Evolutionary conservation across 2,329 filamentous ascomycete species (phyloP), one percentile per base, ranked within the genome.

Genomic region (Zymoseptoria ardabiliae): DNA sequence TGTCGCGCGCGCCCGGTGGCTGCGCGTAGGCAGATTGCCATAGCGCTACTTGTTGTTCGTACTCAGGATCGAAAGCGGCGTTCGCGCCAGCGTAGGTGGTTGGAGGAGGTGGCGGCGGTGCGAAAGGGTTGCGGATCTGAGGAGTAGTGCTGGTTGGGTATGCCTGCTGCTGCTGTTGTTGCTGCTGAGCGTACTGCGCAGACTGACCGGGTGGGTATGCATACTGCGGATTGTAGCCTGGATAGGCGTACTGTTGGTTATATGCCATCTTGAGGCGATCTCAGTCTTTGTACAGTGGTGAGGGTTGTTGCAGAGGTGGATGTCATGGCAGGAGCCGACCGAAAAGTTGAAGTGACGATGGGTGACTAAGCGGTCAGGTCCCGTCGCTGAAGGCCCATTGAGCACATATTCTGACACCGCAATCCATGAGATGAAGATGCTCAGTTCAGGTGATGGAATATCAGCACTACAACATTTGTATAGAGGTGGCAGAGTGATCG

Each of bases 11-110:
- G 52, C 62, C 61, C 54, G 64, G 61, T 54, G 59, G 60, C n/a
- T 62, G 63, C 53, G 63, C 65, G 58, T 65, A 66, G 20, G 63
- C 62, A 11, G 88, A 93, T 75, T 96, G 92, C 91, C 93, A 97
- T 74, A 96, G 90, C 53, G 92, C 91, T 63, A 97, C 92, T 74
- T 96, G 91, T 48, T 91, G 91, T 59, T 94, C 91, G 78, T 90
- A 88, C 66, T 96, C 90, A 2, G 91, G 85, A 69, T 96, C 85
- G 56, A 82, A 74, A 23, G 73, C 75, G 6, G 75, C 67, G 35
- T 77, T 78, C 21, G 63, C 64, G 13, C 61, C 63, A 21, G 59
- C 59, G 25, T 67, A 68, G n/a, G 63, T 58, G 10, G 65, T 57
- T 5, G 61, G 58, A 22, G 68, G 60, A 13, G 82, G 80, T 4